Evolutionary conservation across 78 protist genomes (phyloP).

Genomic region (Paratrimastix pyriformis): DNA sequence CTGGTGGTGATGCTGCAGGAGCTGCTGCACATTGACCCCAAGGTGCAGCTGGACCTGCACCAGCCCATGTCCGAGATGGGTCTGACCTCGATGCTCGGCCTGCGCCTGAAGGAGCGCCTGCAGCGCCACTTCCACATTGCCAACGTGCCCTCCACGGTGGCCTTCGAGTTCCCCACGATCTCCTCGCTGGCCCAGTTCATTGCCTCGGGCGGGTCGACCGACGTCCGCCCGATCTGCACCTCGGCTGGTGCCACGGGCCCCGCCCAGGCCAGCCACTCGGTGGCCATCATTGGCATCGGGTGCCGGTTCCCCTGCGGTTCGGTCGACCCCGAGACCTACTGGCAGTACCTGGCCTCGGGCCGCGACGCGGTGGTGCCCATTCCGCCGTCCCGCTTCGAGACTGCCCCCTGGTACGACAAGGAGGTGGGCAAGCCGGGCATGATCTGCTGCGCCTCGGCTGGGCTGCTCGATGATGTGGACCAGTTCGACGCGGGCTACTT

Average conservation of each 20-base stretch:
- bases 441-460: too few relatives aligned
- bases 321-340: background rate
- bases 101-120: too few relatives aligned
- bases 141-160: too few relatives aligned
- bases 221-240: too few relatives aligned
- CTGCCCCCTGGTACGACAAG: background rate
- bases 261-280: background rate
- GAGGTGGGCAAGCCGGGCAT: too few relatives aligned
- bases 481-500: background rate
- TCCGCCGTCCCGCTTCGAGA: background rate
- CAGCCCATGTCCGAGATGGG: too few relatives aligned
- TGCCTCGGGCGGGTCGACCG: too few relatives aligned
- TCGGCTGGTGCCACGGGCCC: background rate
- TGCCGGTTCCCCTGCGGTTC: background rate
- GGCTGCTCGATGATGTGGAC: background rate
- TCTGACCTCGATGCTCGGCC: too few relatives aligned
- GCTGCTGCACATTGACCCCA: too few relatives aligned
- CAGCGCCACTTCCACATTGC: too few relatives aligned
- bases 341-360: background rate
- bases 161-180: conserved; percentile 4
- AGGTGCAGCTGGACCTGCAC: too few relatives aligned
- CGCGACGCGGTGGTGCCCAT: background rate
- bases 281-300: background rate
- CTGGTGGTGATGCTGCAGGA: too few relatives aligned
- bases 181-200: background rate